Evolutionary conservation across 257 asterid species (phyloP).

Genomic region (Nicotiana obtusifolia): DNA sequence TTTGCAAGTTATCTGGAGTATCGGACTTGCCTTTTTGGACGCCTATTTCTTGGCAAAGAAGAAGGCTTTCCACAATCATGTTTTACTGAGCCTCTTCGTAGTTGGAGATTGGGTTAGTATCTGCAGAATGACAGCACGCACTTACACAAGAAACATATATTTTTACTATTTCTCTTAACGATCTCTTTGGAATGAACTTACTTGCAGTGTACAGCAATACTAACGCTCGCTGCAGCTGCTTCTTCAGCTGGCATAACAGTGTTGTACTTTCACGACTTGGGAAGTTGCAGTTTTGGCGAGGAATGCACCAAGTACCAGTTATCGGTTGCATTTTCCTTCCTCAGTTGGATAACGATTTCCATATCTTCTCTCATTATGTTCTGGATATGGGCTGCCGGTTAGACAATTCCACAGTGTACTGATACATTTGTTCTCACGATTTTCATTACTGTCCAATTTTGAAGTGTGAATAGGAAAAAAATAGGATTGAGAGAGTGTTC

Average conservation of each 20-base stretch:
- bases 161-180: neutral
- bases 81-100: conserved; percentile 36
- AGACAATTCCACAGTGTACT: neutral
- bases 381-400: conserved; percentile 51
- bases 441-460: conserved; percentile 1
- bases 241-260: conserved; percentile 50
- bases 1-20: conserved; percentile 47
- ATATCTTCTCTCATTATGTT: conserved; percentile 42
- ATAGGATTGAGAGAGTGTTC: neutral
- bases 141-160: neutral
- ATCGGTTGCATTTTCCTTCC: conserved; percentile 42
- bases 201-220: conserved; percentile 41
- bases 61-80: conserved; percentile 37
- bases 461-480: conserved; percentile 11
- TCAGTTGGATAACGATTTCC: conserved; percentile 41
- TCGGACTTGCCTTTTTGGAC: conserved; percentile 34
- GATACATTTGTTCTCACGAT: neutral
- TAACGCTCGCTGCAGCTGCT: conserved; percentile 51
- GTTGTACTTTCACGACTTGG: conserved; percentile 38
- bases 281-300: conserved; percentile 35
- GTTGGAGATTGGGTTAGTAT: conserved; percentile 58
- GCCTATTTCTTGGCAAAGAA: conserved; percentile 39
- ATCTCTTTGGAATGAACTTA: neutral
- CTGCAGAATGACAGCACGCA: neutral
- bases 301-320: conserved; percentile 47